Percentiles rank a stretch among this genome's conserved stretches.
Conservation (phyloP, 257 asterid species). For the Mentha longifolia region DNA sequence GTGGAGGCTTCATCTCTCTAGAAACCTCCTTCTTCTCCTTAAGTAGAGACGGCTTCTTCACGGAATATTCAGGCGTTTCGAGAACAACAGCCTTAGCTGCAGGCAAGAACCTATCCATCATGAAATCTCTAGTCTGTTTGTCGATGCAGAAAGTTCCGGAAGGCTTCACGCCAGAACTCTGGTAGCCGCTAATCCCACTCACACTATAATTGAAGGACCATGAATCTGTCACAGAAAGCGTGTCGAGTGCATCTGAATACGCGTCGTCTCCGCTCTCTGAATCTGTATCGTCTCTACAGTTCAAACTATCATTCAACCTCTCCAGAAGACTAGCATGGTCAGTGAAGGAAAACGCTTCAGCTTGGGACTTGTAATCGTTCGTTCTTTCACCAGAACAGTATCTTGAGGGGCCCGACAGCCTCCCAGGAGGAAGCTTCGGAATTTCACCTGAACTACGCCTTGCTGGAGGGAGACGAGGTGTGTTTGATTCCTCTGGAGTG, state of each 20-base stretch:
- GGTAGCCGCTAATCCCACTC: slow-evolving; percentile 71
- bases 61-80: slow-evolving; percentile 64
- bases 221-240: slow-evolving; percentile 58
- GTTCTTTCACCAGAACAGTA: slow-evolving; percentile 62
- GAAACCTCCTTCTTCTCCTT: slow-evolving; percentile 52
- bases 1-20: slow-evolving; percentile 58
- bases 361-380: slow-evolving; percentile 52
- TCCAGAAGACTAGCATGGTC: slow-evolving; percentile 84
- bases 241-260: slow-evolving; percentile 62
- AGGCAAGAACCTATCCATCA: slow-evolving; percentile 89
- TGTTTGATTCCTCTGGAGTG: slow-evolving; percentile 52
- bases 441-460: slow-evolving; percentile 54
- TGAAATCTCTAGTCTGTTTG: slow-evolving; percentile 69
- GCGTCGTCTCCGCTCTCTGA: slow-evolving; percentile 56
- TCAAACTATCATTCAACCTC: slow-evolving; percentile 64
- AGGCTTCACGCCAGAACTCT: slow-evolving; percentile 52
- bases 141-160: slow-evolving; percentile 64
- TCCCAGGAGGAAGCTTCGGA: slow-evolving; percentile 48
- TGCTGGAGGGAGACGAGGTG: slow-evolving; percentile 78
- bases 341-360: slow-evolving; percentile 46
- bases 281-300: slow-evolving; percentile 60
- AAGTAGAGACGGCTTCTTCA: slow-evolving; percentile 50
- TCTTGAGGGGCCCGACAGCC: slow-evolving; percentile 41
- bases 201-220: slow-evolving; percentile 62
- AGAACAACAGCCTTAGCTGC: slow-evolving; percentile 88